phyloP scores from a whole-genome alignment of 1,284 basidiomycete genomes.

The Rhodotorula sp. region DNA sequence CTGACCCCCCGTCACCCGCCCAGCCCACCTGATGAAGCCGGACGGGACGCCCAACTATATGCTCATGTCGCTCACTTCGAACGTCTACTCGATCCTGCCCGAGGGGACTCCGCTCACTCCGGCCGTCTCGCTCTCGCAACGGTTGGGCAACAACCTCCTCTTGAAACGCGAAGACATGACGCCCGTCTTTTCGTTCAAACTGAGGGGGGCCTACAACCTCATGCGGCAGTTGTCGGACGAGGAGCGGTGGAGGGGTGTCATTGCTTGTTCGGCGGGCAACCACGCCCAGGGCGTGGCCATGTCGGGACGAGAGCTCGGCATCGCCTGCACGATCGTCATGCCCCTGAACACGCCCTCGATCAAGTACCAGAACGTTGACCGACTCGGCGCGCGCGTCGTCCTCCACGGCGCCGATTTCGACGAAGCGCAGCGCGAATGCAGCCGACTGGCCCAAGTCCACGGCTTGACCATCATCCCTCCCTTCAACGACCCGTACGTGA shows the following conservation, averaged over 20 bases:
- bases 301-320: slow-evolving; percentile 77
- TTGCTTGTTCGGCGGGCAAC: slow-evolving; percentile 98
- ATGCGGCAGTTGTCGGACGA: slow-evolving; percentile 87
- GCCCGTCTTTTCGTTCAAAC: slow-evolving; percentile 98
- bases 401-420: slow-evolving; percentile 92
- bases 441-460: slow-evolving; percentile 71
- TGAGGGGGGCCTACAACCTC: slow-evolving; percentile 96
- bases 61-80: slow-evolving; percentile 31
- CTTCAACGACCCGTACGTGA: slow-evolving; percentile 94
- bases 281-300: slow-evolving; percentile 98
- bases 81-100: slow-evolving; percentile 39
- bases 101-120: slow-evolving; percentile 36
- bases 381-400: slow-evolving; percentile 90
- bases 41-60: slow-evolving; percentile 41
- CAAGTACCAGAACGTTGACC: slow-evolving; percentile 90
- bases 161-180: slow-evolving; percentile 94
- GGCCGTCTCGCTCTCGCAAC: slow-evolving; percentile 62
- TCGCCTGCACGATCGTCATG: slow-evolving; percentile 99
- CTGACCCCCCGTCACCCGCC: not conserved
- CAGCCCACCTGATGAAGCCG: slow-evolving; percentile 35
- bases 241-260: slow-evolving; percentile 94
- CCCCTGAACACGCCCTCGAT: slow-evolving; percentile 91
- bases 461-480: slow-evolving; percentile 91
- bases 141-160: slow-evolving; percentile 88
- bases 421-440: slow-evolving; percentile 92